A percentile compares a stretch with the other conserved stretches of the same genome.
Conservation (phyloP, 768 basidiomycete species). For the Thelephora aurantiotincta region DNA sequence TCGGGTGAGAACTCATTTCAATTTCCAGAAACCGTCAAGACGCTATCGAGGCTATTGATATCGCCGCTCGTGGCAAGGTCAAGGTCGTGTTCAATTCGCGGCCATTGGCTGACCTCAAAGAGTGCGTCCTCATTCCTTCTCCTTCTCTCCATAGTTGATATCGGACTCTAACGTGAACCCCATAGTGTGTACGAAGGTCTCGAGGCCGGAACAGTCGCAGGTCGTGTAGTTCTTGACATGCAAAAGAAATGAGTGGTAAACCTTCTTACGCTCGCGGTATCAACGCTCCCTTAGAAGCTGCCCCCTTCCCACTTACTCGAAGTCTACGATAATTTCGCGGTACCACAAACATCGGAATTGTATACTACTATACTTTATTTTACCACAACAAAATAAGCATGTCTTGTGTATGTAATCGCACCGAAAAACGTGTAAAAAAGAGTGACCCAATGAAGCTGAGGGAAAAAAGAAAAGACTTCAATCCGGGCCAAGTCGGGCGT, state of each 20-base stretch:
- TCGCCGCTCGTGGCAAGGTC: conserved; percentile 60
- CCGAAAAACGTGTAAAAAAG: no score
- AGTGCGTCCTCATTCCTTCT: conserved; percentile 24
- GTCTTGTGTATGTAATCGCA: no score
- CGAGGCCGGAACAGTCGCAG: conserved; percentile 28
- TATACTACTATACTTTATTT: no score
- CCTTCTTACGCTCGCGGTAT: no score
- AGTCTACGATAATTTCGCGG: no score
- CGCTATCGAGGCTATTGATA: conserved; percentile 63
- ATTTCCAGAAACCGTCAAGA: conserved; percentile 70
- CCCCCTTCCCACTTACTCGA: no score
- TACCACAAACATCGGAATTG: no score
- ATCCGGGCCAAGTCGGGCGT: no score
- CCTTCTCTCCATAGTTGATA: neutral
- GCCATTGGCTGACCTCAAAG: conserved; percentile 35
- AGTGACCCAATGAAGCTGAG: no score
- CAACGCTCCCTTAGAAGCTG: no score
- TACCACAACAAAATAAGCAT: no score
- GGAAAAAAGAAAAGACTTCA: no score
- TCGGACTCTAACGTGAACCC: neutral
- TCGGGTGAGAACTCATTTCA: conserved; percentile 16
- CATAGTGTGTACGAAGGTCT: conserved; percentile 27
- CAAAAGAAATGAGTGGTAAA: conserved; percentile 10
- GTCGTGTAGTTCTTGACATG: conserved; percentile 33
- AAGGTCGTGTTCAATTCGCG: conserved; percentile 38